A percentile compares a stretch with the other conserved stretches of the same genome.
Evolutionary conservation across 2,329 filamentous ascomycete species (phyloP).

Genomic region (Aspergillus texensis): DNA sequence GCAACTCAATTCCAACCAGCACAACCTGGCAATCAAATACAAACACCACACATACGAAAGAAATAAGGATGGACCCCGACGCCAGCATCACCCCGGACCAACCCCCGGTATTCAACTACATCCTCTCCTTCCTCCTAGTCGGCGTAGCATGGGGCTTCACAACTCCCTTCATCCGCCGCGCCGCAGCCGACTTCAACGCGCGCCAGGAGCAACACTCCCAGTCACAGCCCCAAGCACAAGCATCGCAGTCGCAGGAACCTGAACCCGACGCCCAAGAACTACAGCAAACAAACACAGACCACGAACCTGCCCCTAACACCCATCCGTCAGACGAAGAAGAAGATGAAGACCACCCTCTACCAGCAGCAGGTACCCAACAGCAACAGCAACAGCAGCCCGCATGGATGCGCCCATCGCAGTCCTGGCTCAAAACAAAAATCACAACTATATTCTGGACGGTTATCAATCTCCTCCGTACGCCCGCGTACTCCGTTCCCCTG

Average conservation of each 20-base stretch:
- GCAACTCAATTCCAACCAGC: background rate
- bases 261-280: constrained; percentile 7
- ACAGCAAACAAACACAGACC: background rate
- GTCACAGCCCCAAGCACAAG: constrained; percentile 2
- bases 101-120: constrained; percentile 69
- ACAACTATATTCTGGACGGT: constrained; percentile 73
- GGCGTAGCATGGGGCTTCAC: constrained; percentile 92
- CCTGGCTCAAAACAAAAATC: constrained; percentile 63
- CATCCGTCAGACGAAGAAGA: background rate
- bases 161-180: constrained; percentile 86
- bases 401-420: constrained; percentile 22
- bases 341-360: constrained; percentile 8
- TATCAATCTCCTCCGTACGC: constrained; percentile 75
- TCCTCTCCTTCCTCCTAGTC: constrained; percentile 86
- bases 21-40: background rate
- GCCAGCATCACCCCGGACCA: constrained; percentile 25
- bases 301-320: background rate
- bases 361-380: background rate
- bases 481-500: constrained; percentile 81
- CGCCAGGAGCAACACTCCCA: constrained; percentile 42
- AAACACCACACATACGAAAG: background rate
- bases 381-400: background rate
- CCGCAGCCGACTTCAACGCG: constrained; percentile 74
- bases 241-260: background rate
- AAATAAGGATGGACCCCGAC: constrained; percentile 36